Conservation (phyloP, 108 stramenopile genomes). For the Nannochloropsis oceanica region DNA sequence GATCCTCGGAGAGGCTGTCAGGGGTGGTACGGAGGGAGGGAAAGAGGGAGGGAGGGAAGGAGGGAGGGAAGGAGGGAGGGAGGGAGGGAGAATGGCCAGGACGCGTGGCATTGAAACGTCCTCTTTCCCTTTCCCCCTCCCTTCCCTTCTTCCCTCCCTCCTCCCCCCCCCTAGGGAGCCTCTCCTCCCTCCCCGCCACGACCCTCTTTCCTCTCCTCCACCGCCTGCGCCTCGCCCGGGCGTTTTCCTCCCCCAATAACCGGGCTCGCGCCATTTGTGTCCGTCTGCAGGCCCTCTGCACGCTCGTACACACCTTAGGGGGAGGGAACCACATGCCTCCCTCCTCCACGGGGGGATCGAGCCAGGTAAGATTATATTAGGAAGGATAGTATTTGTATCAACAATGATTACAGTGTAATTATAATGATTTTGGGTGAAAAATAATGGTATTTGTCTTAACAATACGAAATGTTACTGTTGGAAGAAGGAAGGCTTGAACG, state of each 20-base stretch:
- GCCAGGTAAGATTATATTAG: too few species aligned
- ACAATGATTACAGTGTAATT: too few species aligned
- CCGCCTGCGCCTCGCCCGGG: background rate
- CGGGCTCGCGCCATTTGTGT: background rate
- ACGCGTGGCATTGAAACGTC: background rate
- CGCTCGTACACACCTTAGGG: background rate
- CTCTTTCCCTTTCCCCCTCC: background rate
- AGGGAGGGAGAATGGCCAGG: background rate
- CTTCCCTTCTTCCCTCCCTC: background rate
- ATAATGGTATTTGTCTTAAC: too few species aligned
- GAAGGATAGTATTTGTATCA: too few species aligned
- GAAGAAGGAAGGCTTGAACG: too few species aligned
- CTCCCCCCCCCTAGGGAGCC: background rate
- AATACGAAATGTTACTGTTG: too few species aligned
- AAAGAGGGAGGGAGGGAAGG: background rate
- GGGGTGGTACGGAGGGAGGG: background rate
- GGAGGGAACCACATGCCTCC: background rate
- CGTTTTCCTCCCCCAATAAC: background rate
- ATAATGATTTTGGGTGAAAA: too few species aligned
- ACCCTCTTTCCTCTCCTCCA: background rate
- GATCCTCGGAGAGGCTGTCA: background rate
- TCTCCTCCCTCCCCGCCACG: background rate
- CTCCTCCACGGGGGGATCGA: too few species aligned
- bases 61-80: background rate
- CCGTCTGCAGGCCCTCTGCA: constrained; percentile 12